phyloP scores from a whole-genome alignment of 1,284 basidiomycete genomes.

The Malassezia obtusa region DNA sequence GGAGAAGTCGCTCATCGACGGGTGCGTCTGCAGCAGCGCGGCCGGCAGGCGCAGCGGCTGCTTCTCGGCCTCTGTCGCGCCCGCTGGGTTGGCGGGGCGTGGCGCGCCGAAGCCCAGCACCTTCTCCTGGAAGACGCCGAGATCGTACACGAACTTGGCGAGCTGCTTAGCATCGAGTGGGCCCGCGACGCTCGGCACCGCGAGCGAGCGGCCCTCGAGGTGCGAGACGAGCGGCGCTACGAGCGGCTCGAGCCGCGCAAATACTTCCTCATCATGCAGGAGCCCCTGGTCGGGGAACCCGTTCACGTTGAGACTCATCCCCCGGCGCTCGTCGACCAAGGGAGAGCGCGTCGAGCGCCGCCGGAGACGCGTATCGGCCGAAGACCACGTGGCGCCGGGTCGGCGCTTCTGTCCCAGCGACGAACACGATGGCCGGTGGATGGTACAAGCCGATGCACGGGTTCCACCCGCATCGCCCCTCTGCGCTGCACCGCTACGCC shows the following conservation, averaged over 20 bases:
- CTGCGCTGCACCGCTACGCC: conserved; percentile 34
- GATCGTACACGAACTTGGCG: conserved; percentile 19
- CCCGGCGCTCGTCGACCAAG: neutral
- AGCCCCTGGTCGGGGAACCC: conserved; percentile 21
- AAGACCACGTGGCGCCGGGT: conserved; percentile 6
- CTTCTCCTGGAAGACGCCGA: conserved; percentile 38
- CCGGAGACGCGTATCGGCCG: conserved; percentile 8
- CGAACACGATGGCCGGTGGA: conserved; percentile 13
- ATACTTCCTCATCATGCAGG: conserved; percentile 11
- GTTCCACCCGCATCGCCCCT: conserved; percentile 42
- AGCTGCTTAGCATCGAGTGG: conserved; percentile 13
- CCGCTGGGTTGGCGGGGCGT: conserved; percentile 25
- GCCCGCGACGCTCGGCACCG: neutral
- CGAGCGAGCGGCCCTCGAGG: conserved; percentile 1
- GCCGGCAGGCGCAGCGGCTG: conserved; percentile 40
- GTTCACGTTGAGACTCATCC: conserved; percentile 24
- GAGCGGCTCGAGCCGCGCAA: conserved; percentile 15
- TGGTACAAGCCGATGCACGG: conserved; percentile 39
- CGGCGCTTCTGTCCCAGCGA: neutral
- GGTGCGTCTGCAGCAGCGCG: conserved; percentile 27
- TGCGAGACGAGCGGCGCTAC: conserved; percentile 14
- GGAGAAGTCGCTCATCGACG: conserved; percentile 24
- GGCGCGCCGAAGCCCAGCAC: conserved; percentile 29
- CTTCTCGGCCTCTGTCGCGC: conserved; percentile 19
- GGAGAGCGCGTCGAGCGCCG: neutral